Evolutionary conservation across 495 filamentous ascomycete species (phyloP), one percentile per base, ranked within the genome.

Genomic region (Aspergillus avenaceus): DNA sequence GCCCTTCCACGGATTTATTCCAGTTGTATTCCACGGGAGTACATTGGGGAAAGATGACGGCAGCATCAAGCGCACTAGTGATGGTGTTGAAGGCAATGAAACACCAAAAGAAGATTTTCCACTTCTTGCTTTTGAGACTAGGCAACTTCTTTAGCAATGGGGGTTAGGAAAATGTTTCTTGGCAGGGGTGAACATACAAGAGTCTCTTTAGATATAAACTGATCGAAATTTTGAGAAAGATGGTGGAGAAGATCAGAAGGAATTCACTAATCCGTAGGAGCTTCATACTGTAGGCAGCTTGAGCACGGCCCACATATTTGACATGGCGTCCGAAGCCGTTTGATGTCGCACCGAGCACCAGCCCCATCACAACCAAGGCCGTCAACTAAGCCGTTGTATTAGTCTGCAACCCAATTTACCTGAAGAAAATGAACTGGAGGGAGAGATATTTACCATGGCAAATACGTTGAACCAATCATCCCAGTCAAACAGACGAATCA

Each of bases 321-420:
- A 55, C 23, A 46, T 48, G 40, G 46, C 53, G 45, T 46, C 53
- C 53, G 22, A 55, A 41, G 4, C 47, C 40, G 46, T 40, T 18
- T 7, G 27, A 25, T 14, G 45, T 38, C 3, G 45, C 21, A n/a
- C 26, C 31, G 27, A 48, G 5, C 12, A 48, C 29, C 45, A 48
- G 29, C 16, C 41, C 41, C 24, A 44, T 22, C 9, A 44, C 41
- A 18, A 44, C 13, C 41, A 44, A 8, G n/a, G 9, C 13, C 6
- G n/a, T 14, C 1, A 44, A 9, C 41, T 44, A 9, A 18, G 12
- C 27, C 5, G 13, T 18, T 29, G 27, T 8, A 16, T 26, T 6
- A 25, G 22, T 9, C 18, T 14, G 9, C 1, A 2, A 14, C 7
- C n/a, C 7, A 23, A 12, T 21, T 16, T 25, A 19, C 18, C 1